Evolutionary conservation across 1,284 basidiomycete species (phyloP).

Genomic region (Moniliophthora roreri): DNA sequence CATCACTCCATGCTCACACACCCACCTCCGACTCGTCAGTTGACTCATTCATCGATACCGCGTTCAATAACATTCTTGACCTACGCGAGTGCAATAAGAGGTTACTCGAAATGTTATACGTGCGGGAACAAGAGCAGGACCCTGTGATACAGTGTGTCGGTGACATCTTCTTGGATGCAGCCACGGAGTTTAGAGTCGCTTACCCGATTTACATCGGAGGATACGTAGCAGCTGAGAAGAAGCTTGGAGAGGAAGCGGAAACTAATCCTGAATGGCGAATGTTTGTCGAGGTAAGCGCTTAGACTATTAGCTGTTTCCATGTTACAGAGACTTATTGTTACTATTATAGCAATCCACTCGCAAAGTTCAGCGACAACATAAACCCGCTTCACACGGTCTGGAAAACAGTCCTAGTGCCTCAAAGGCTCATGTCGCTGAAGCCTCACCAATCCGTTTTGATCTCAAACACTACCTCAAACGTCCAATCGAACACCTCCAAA

Average conservation of each 20-base stretch:
- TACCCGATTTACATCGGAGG: constrained; percentile 89
- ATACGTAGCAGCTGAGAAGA: constrained; percentile 83
- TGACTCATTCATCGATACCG: constrained; percentile 81
- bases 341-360: constrained; percentile 45
- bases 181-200: constrained; percentile 82
- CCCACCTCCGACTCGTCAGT: constrained; percentile 30
- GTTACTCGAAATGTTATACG: constrained; percentile 83
- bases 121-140: constrained; percentile 85
- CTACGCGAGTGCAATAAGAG: constrained; percentile 80
- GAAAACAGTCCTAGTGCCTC: neutral
- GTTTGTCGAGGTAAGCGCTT: constrained; percentile 27
- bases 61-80: constrained; percentile 88
- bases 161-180: constrained; percentile 87
- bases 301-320: neutral
- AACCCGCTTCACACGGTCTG: neutral
- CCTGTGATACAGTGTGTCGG: constrained; percentile 87
- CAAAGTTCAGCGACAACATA: constrained; percentile 45
- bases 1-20: neutral
- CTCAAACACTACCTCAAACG: constrained; percentile 86
- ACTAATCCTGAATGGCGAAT: constrained; percentile 79
- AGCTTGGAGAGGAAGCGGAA: constrained; percentile 83
- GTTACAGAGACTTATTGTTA: constrained; percentile 3
- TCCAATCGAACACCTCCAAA: constrained; percentile 86
- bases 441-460: constrained; percentile 66
- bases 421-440: too few species aligned